Evolutionary conservation across 768 basidiomycete species (phyloP).

Genomic region (Mycena sanguinolenta): DNA sequence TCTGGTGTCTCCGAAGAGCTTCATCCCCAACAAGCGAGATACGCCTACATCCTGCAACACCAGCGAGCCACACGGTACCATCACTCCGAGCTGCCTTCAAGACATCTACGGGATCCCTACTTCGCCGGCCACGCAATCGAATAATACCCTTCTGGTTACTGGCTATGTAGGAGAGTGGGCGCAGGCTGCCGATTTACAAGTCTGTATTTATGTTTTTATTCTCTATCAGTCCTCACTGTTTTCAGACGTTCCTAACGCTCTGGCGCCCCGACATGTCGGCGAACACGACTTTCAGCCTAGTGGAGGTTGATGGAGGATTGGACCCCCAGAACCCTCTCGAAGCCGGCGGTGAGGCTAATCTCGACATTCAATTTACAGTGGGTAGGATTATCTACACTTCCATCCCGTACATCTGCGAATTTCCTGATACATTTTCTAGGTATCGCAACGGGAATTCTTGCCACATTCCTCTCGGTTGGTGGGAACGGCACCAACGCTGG

Average conservation of each 20-base stretch:
- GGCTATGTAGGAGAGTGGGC: slow-evolving; percentile 9
- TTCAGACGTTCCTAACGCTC: background rate
- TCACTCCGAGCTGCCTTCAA: slow-evolving; percentile 15
- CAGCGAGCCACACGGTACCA: background rate
- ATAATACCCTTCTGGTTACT: slow-evolving; percentile 14
- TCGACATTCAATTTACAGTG: slow-evolving; percentile 15
- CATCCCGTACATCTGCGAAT: background rate
- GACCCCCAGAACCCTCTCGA: background rate
- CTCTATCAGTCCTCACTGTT: too few relatives aligned
- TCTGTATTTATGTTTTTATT: background rate
- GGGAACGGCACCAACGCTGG: background rate
- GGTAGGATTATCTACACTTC: background rate
- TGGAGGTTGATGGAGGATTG: background rate
- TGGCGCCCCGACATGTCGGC: background rate
- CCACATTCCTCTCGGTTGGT: slow-evolving; percentile 8
- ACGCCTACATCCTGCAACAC: slow-evolving; percentile 10
- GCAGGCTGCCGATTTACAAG: too few relatives aligned
- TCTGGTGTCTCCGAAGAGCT: background rate
- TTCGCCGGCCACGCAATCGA: slow-evolving; percentile 5
- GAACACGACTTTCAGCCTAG: background rate
- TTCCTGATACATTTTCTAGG: background rate
- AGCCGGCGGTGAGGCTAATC: slow-evolving; percentile 6
- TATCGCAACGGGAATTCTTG: slow-evolving; percentile 11
- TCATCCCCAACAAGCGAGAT: background rate
- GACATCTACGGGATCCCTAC: slow-evolving; percentile 4